A percentile compares a stretch with the other conserved stretches of the same genome.
Conservation (phyloP, 208 protist species). For the Leishmania amazonensis region DNA sequence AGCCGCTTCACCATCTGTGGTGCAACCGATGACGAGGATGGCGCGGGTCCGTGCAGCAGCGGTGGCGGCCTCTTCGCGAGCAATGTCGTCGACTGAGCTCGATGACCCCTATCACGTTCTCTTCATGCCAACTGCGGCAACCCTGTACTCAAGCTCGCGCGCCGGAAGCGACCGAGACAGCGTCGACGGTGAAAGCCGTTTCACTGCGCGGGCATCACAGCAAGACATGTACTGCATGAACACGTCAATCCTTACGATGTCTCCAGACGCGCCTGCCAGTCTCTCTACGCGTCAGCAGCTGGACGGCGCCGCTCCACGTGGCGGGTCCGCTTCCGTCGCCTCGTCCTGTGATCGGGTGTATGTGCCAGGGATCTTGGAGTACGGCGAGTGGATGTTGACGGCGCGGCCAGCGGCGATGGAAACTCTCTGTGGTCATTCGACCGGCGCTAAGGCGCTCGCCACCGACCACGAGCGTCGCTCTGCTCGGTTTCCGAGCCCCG, state of each 20-base stretch:
- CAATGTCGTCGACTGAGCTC: not conserved
- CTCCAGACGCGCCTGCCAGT: not conserved
- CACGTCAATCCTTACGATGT: not conserved
- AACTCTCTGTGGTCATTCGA: not conserved
- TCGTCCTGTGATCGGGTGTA: not conserved
- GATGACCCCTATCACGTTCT: conserved; percentile 1
- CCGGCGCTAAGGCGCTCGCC: not conserved
- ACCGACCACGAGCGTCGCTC: not conserved
- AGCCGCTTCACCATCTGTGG: not conserved
- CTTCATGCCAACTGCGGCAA: not conserved
- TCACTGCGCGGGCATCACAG: not conserved
- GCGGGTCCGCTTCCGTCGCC: not conserved
- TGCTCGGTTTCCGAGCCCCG: not conserved
- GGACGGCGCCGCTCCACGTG: not conserved
- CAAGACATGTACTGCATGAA: not conserved
- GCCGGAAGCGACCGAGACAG: not conserved
- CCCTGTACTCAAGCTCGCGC: not conserved
- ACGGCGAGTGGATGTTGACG: conserved; percentile 1
- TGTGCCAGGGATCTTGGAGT: not conserved
- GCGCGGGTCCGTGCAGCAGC: not conserved
- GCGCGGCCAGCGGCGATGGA: not conserved
- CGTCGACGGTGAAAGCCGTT: not conserved
- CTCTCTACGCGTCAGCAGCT: not conserved
- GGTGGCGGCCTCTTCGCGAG: not conserved
- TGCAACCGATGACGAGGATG: not conserved